A percentile compares a stretch with the other conserved stretches of the same genome.
Conservation (phyloP, 345 rosid species). For the Arabis hirsuta region DNA sequence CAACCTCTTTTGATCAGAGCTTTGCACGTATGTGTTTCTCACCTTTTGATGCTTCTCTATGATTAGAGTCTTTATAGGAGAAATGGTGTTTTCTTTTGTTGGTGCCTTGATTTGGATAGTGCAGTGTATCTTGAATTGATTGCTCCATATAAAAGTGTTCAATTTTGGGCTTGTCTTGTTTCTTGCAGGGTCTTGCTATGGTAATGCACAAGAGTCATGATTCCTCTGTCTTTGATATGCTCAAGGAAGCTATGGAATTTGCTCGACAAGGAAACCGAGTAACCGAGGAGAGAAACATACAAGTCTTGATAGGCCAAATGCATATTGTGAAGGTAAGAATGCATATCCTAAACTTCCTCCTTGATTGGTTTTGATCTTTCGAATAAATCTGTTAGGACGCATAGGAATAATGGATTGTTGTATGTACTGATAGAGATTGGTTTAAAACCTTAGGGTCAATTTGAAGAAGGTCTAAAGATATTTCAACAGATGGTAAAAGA, state of each 20-base stretch:
- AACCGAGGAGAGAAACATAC: constrained; percentile 85
- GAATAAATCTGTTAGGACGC: background rate
- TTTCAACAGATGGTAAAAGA: constrained; percentile 73
- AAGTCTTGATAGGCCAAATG: constrained; percentile 85
- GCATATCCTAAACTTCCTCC: background rate
- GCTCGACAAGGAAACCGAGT: constrained; percentile 59
- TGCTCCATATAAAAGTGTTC: background rate
- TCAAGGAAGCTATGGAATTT: constrained; percentile 66
- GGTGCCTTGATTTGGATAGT: background rate
- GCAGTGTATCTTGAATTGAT: background rate
- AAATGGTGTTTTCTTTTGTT: constrained; percentile 4
- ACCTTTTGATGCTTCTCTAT: constrained; percentile 4
- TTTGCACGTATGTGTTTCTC: constrained; percentile 69
- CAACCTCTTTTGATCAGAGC: constrained; percentile 84
- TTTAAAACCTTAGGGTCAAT: constrained; percentile 60
- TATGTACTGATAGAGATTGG: constrained; percentile 24
- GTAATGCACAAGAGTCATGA: constrained; percentile 88
- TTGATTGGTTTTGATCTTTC: background rate
- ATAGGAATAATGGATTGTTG: background rate
- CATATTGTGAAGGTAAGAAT: constrained; percentile 69
- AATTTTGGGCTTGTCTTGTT: constrained; percentile 13
- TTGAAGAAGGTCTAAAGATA: constrained; percentile 73
- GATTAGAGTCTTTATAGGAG: constrained; percentile 9
- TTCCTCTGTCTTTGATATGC: constrained; percentile 80
- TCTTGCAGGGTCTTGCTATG: constrained; percentile 79